phyloP scores from a whole-genome alignment of 2,329 filamentous ascomycete genomes.

The Raffaelea ambrosiae region DNA sequence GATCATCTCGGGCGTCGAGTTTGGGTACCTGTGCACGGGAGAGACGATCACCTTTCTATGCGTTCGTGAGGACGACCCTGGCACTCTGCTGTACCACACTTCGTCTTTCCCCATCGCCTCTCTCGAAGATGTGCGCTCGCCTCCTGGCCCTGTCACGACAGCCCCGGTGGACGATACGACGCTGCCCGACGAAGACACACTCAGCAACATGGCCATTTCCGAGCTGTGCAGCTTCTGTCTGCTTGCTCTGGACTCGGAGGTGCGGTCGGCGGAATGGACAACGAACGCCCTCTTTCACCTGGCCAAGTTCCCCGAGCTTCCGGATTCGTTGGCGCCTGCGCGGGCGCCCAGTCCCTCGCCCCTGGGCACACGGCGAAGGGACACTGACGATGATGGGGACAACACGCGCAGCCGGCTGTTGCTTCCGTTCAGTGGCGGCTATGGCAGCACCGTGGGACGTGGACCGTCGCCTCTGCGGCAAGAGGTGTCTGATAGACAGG shows the following conservation, averaged over 20 bases:
- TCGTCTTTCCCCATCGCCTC: background rate
- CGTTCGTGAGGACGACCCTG: background rate
- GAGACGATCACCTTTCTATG: background rate
- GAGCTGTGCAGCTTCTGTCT: background rate
- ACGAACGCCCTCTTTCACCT: background rate
- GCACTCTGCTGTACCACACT: slow-evolving; percentile 1
- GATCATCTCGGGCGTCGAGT: background rate
- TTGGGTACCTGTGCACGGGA: background rate
- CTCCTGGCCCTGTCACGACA: background rate
- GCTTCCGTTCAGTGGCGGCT: background rate
- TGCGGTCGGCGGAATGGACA: background rate
- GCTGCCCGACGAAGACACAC: background rate
- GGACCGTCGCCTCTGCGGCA: background rate
- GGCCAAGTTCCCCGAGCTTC: background rate
- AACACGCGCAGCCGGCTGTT: background rate
- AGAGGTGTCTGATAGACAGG: background rate
- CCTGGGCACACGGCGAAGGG: background rate
- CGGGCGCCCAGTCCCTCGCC: background rate
- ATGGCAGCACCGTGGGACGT: background rate
- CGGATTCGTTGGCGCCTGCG: background rate
- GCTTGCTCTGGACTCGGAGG: background rate
- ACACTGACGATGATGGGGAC: background rate
- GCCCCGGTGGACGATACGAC: background rate
- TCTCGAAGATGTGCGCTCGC: background rate
- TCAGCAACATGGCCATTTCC: background rate